Conservation (phyloP, 495 filamentous ascomycete genomes). For the Penicillium antarcticum region DNA sequence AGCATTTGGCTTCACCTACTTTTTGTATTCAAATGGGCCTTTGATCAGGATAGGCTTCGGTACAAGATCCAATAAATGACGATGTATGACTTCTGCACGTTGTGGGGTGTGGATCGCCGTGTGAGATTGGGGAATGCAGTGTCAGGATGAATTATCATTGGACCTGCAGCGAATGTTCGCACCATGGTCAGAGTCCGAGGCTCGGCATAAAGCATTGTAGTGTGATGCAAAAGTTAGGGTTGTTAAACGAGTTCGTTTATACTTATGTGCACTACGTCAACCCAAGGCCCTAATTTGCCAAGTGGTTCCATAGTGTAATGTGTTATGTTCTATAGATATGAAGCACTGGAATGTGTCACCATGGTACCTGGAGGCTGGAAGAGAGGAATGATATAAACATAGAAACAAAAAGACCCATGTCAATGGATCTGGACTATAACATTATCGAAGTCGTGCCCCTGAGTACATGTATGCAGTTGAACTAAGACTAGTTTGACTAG, state of each 20-base stretch:
- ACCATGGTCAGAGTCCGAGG: constrained; percentile 4
- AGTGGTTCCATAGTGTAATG: background rate
- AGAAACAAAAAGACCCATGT: constrained; percentile 8
- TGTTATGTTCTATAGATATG: background rate
- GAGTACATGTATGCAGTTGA: constrained; percentile 17
- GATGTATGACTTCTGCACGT: constrained; percentile 14
- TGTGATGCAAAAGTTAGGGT: background rate
- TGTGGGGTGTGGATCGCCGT: constrained; percentile 28
- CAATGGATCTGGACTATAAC: background rate
- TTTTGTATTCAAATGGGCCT: too few species aligned
- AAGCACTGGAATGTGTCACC: background rate
- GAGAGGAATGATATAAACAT: background rate
- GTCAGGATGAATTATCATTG: constrained; percentile 13
- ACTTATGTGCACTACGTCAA: too few species aligned
- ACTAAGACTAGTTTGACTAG: constrained; percentile 26
- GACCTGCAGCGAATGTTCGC: constrained; percentile 7
- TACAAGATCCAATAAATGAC: too few species aligned
- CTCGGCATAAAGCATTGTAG: constrained; percentile 8
- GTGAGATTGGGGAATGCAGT: constrained; percentile 14
- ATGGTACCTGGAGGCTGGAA: constrained; percentile 3
- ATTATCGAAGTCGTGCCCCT: constrained; percentile 15
- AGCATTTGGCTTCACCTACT: too few species aligned
- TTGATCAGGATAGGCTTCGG: too few species aligned
- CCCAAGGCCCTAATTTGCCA: too few species aligned
- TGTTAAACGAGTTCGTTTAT: background rate